Base-by-base conservation (phyloP, 2,329 filamentous ascomycete genomes). In the Neonectria magnoliae region DNA sequence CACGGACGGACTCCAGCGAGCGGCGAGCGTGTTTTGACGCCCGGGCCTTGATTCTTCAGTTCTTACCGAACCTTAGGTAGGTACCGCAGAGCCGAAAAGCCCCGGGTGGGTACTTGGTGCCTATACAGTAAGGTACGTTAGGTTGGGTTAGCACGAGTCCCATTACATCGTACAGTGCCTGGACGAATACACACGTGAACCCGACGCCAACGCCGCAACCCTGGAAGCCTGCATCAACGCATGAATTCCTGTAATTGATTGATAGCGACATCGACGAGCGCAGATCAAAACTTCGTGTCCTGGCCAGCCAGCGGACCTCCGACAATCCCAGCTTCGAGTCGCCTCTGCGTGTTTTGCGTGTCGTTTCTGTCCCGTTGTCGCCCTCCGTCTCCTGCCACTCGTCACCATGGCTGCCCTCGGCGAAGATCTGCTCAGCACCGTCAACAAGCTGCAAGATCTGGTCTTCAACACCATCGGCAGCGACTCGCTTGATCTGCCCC, bases 391-490 rank as follows among this genome's bases (percentile, higher is more conserved):
- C 48, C 50, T 55, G 50, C 60, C 61, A 20, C 65, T 64, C 72
- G 71, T 75, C 76, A 76, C 67, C 79, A 99, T 98, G 96, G 92
- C 96, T 78, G 90, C 95, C 76, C 90, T 99, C 76, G 95, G 96
- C 78, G 96, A 99, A 82, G 94, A 99, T 82, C 85, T 99, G 81
- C 89, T 99, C 79, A 90, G 89, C 74, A 97, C 94, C 70, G 96
- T 99, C 83, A 99, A 99, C 86, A 97, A 97, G 86, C 87, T 99
- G 76, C 96, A 99, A 82, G 96, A 98, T 81, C 84, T 99, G 77
- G 96, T 99, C 77, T 99, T 99, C 86, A 99, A 99, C 84, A 99
- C 96, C 73, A 99, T 99, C 81, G 96, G 96, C 81, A 98, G 94
- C 84, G 96, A 99, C 81, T 98, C 95, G 57, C 88, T 99, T 66